phyloP scores from a whole-genome alignment of 352 stramenopile species.

The Phytophthora fragariaefolia region DNA sequence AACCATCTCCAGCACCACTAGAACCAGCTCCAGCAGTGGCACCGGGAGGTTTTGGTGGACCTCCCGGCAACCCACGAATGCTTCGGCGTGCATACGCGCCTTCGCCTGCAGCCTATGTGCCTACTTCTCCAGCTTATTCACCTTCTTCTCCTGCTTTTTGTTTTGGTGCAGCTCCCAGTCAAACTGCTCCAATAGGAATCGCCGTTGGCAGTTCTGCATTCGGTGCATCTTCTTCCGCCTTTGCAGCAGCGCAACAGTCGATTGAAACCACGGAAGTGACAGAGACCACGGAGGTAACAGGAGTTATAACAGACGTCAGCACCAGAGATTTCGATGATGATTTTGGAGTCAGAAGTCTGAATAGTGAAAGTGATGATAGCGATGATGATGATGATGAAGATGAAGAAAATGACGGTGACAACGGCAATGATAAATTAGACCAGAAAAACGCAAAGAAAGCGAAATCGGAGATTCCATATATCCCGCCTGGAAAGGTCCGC shows the following conservation, averaged over 20 bases:
- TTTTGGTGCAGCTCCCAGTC: slow-evolving; percentile 3
- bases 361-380: slow-evolving; percentile 29
- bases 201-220: not conserved
- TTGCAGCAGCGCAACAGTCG: not conserved
- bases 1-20: not conserved
- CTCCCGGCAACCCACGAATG: not conserved
- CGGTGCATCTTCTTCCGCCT: not conserved
- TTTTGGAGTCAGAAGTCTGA: slow-evolving; percentile 30
- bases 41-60: not conserved
- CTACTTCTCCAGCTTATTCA: not conserved
- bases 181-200: not conserved
- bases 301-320: not conserved
- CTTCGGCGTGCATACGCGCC: not conserved
- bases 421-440: slow-evolving; percentile 4
- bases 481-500: slow-evolving; percentile 53
- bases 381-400: slow-evolving; percentile 14
- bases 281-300: not conserved
- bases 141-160: not conserved
- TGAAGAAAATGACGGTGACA: slow-evolving; percentile 11
- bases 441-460: slow-evolving; percentile 21
- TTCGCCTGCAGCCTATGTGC: not conserved
- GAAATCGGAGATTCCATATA: slow-evolving; percentile 39
- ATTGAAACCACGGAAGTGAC: not conserved
- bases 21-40: not conserved
- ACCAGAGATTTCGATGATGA: slow-evolving; percentile 12